Evolutionary conservation across 768 basidiomycete species (phyloP).

Genomic region (Phaffia australis): DNA sequence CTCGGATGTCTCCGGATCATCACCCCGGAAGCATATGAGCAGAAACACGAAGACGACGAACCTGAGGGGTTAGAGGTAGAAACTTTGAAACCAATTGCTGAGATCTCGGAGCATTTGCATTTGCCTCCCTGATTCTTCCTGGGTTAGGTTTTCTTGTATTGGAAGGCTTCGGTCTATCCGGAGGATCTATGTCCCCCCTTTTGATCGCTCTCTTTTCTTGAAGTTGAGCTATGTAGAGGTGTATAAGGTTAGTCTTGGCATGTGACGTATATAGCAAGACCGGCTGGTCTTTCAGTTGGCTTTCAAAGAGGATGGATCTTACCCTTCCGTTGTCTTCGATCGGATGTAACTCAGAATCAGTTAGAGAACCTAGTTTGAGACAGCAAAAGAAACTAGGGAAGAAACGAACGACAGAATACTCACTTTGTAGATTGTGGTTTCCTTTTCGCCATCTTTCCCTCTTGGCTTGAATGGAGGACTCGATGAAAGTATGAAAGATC

Average conservation of each 20-base stretch:
- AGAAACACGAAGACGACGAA: too few relatives aligned
- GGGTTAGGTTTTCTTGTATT: too few relatives aligned
- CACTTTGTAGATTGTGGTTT: constrained; percentile 6
- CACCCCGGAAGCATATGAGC: neutral
- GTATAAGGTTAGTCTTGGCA: constrained; percentile 48
- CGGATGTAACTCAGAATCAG: neutral
- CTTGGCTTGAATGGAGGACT: too few relatives aligned
- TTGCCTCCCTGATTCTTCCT: too few relatives aligned
- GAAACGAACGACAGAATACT: neutral
- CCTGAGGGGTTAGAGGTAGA: constrained; percentile 2
- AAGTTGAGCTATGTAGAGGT: constrained; percentile 59
- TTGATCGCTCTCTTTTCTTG: constrained; percentile 75
- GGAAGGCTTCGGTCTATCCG: neutral
- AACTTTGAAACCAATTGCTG: neutral
- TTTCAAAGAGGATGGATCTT: too few relatives aligned
- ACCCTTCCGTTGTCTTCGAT: too few relatives aligned
- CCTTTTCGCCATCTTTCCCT: neutral
- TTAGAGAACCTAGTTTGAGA: neutral
- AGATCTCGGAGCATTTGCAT: constrained; percentile 18
- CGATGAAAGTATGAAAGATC: too few relatives aligned
- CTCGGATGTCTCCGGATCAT: neutral
- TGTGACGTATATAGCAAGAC: too few relatives aligned
- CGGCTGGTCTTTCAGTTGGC: too few relatives aligned
- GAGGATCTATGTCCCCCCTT: constrained; percentile 50
- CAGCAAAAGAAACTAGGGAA: neutral